These are phyloP conservation scores for Microbotryum violaceum DNA, from an alignment of 1,284 basidiomycete species.

Conservation along the genomic window DNA sequence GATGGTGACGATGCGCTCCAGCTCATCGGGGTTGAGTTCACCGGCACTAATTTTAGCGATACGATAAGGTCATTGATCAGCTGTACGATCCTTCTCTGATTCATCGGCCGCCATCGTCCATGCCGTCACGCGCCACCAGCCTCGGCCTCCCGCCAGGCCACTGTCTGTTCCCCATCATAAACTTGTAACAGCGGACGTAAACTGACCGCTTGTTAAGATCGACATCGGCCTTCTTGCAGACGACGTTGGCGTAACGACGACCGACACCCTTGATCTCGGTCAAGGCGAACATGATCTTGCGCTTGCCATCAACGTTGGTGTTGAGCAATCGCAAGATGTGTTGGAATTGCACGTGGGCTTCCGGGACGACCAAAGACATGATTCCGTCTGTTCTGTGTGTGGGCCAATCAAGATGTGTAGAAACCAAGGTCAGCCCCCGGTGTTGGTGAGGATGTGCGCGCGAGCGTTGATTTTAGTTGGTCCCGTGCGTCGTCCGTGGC, in stretches of 20 bases:
- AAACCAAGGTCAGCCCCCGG: too few species aligned
- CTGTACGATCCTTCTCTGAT: not conserved
- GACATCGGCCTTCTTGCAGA: slow-evolving; percentile 99
- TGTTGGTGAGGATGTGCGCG: too few species aligned
- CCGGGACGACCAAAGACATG: slow-evolving; percentile 83
- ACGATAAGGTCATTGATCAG: not conserved
- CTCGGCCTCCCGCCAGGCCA: not conserved
- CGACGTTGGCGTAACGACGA: slow-evolving; percentile 95
- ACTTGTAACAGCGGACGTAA: too few species aligned
- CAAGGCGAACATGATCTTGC: slow-evolving; percentile 94
- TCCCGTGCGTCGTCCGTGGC: too few species aligned
- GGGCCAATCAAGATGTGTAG: too few species aligned
- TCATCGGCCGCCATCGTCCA: not conserved
- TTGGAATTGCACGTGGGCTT: slow-evolving; percentile 75
- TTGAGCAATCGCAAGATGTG: slow-evolving; percentile 98
- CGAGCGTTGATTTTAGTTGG: too few species aligned
- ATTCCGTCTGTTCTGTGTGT: not conserved
- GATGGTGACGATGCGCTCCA: slow-evolving; percentile 98
- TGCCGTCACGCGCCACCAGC: not conserved
- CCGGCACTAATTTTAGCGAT: slow-evolving; percentile 57
- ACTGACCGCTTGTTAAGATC: slow-evolving; percentile 95
- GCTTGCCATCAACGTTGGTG: slow-evolving; percentile 99
- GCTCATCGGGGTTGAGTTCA: slow-evolving; percentile 92
- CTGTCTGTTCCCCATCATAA: not conserved
- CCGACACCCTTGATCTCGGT: slow-evolving; percentile 99